Base-by-base conservation (phyloP, 2,329 filamentous ascomycete species). In the Colletotrichum godetiae region DNA sequence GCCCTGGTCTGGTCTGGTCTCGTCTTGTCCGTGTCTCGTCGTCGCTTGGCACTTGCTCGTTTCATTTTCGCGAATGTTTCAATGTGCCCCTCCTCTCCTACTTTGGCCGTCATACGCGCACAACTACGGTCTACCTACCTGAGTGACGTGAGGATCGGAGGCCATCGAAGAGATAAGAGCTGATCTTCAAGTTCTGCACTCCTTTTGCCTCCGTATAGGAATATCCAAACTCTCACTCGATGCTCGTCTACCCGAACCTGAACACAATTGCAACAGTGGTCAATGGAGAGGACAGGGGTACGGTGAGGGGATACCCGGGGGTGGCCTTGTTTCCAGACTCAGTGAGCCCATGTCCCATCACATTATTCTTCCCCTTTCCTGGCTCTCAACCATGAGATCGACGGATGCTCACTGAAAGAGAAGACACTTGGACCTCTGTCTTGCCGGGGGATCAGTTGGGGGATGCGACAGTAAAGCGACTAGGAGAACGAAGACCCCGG, bases 21-120 rank as follows among this genome's bases (percentile, higher is more conserved):
- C n/a, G 37, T 52, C 37, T 60, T 42, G 68, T 62, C 33, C 64
- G 29, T 35, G 57, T 35, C 68, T 72, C 49, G 56, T 62, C 64
- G 46, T 60, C 13, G 57, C 56, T 68, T 57, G 49, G 63, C 46
- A 68, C 37, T 62, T 72, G 46, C 63, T 57, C 57, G 64, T 72
- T 72, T 72, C 68, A 68, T 22, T 22, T 46, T 52, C 68, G 10
- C 35, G 19, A 24, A 55, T 68, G 68, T 72, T 68, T 72, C 63
- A 68, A 57, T 33, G 29, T 57, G 27, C 27, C 56, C 63, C 49
- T 29, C 56, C 19, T 35, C 24, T 24, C 19, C 42, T 60, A 33
- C 24, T 27, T 35, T 70, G 27, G 58, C 42, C 61, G 53, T 35
- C 52, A 15, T 53, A n/a, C 46, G 37, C 46, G 58, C 7, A n/a